Evolutionary conservation across 768 basidiomycete species (phyloP).

Genomic region (Mycena vitilis): DNA sequence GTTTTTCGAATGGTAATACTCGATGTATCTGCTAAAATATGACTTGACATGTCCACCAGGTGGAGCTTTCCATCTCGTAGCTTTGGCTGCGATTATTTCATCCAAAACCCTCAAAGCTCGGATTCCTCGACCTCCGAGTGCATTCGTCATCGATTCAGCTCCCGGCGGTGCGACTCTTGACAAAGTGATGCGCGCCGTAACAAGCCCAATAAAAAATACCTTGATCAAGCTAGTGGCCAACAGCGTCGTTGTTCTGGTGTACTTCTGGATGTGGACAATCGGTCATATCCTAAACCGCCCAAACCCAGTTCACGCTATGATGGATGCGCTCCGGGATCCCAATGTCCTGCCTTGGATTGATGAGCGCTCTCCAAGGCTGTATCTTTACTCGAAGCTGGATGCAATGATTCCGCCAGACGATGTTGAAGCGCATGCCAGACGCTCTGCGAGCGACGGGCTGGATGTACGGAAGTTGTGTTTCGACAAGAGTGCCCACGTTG

Average conservation of each 20-base stretch:
- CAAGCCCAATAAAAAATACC: conserved; percentile 44
- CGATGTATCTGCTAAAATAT: background rate
- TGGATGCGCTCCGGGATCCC: conserved; percentile 42
- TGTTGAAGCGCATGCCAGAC: conserved; percentile 50
- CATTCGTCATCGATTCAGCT: conserved; percentile 59
- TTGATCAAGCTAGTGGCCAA: conserved; percentile 41
- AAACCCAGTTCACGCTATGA: conserved; percentile 42
- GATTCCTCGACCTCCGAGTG: conserved; percentile 40
- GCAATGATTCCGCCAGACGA: conserved; percentile 51
- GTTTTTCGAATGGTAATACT: conserved; percentile 59
- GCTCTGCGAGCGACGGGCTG: conserved; percentile 47
- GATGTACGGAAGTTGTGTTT: conserved; percentile 51
- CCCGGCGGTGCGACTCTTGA: conserved; percentile 51
- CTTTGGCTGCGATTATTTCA: conserved; percentile 48
- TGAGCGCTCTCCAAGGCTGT: conserved; percentile 54
- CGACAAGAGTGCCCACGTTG: conserved; percentile 56
- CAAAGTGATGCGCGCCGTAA: conserved; percentile 46
- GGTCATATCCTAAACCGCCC: conserved; percentile 40
- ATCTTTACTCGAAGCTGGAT: conserved; percentile 59
- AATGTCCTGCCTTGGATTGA: conserved; percentile 55
- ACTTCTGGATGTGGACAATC: conserved; percentile 37
- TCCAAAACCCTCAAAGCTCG: conserved; percentile 24
- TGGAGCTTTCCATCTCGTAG: conserved; percentile 52
- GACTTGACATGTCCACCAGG: conserved; percentile 44
- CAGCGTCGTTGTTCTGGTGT: conserved; percentile 44